Conservation (phyloP, 2,329 filamentous ascomycete species). For the Exophiala alcalophila region DNA sequence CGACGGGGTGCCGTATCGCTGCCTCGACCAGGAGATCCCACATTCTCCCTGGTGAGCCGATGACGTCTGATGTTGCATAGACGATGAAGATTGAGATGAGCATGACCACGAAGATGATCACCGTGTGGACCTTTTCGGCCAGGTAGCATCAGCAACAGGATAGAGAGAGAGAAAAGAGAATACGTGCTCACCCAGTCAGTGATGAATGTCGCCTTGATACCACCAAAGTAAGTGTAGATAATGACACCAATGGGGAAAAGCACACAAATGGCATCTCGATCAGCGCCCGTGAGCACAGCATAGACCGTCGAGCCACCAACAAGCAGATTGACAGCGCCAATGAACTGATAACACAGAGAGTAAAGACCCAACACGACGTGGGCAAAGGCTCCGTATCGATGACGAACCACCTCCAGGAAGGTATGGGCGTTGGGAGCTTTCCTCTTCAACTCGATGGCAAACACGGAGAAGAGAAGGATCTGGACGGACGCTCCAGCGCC, state of each 20-base stretch:
- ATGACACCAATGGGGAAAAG: constrained; percentile 74
- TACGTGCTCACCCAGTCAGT: constrained; percentile 60
- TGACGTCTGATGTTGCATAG: constrained; percentile 56
- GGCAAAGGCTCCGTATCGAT: constrained; percentile 70
- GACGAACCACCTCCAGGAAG: constrained; percentile 77
- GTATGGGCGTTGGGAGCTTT: constrained; percentile 52
- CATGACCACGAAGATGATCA: constrained; percentile 51
- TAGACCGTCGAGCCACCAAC: constrained; percentile 72
- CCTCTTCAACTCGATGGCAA: constrained; percentile 50
- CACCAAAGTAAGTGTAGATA: constrained; percentile 66
- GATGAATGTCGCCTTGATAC: constrained; percentile 63
- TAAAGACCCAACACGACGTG: constrained; percentile 79
- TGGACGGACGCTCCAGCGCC: constrained; percentile 73
- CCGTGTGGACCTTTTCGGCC: constrained; percentile 1
- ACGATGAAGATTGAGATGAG: constrained; percentile 83
- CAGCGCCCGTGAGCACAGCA: constrained; percentile 66
- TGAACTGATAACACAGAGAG: constrained; percentile 74
- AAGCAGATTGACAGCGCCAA: too few relatives aligned
- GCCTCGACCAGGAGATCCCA: constrained; percentile 74
- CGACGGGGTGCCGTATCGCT: constrained; percentile 66
- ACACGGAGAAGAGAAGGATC: constrained; percentile 79
- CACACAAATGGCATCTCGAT: constrained; percentile 76
- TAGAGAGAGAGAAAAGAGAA: constrained; percentile 49
- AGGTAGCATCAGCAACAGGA: not conserved
- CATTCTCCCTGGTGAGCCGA: constrained; percentile 67